Conservation (phyloP, 2,329 filamentous ascomycete species). For the Fusarium incarnatum region DNA sequence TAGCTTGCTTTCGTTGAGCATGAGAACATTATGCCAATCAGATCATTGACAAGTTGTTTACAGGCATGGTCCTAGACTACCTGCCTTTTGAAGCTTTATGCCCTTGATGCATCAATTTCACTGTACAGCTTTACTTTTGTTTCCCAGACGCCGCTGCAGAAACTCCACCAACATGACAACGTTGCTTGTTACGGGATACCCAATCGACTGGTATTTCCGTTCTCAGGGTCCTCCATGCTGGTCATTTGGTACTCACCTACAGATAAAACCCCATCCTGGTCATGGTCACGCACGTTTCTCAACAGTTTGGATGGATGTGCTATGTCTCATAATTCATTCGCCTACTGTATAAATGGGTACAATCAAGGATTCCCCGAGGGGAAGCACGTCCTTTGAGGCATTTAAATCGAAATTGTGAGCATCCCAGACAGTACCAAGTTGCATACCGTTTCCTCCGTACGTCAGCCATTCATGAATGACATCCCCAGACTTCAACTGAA, state of each 20-base stretch:
- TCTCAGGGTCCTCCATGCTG: neutral
- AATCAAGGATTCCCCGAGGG: neutral
- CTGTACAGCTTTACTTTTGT: neutral
- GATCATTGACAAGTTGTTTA: neutral
- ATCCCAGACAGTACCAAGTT: neutral
- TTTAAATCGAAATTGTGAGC: neutral
- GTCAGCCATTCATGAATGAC: neutral
- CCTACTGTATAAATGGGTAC: neutral
- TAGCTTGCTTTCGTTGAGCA: neutral
- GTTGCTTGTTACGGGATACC: neutral
- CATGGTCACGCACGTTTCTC: neutral
- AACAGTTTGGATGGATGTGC: neutral
- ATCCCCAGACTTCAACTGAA: neutral
- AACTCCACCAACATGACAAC: neutral
- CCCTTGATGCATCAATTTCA: neutral
- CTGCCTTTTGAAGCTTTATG: neutral
- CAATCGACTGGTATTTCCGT: neutral
- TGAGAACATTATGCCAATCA: neutral
- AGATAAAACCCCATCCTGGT: neutral
- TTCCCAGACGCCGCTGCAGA: too few relatives aligned
- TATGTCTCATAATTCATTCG: neutral
- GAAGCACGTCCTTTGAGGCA: constrained; percentile 1
- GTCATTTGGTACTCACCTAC: neutral
- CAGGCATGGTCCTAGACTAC: neutral
- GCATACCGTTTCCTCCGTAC: neutral